Evolutionary conservation across 2,329 filamentous ascomycete genomes (phyloP), one percentile per base, ranked within the genome.

Genomic region (Colletotrichum echinochloae): DNA sequence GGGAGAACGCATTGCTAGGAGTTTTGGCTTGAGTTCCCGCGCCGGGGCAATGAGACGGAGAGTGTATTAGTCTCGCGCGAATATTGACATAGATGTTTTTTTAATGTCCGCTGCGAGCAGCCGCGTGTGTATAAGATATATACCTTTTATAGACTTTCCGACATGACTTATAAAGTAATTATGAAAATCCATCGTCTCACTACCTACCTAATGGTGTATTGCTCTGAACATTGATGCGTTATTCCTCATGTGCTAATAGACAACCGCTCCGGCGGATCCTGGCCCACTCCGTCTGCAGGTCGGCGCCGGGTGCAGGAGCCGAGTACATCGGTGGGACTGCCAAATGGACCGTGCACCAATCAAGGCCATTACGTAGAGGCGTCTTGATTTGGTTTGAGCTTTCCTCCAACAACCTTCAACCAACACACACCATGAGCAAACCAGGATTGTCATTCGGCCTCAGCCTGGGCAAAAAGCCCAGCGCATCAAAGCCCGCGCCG

Each of bases 401-500:
- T 54, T 18, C 51, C 7, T 33, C 39, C 51, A 28, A 33, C 46
- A 46, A 20, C 37, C 41, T 59, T 49, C 49, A 52, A 28, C 4
- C 28, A 44, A 57, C 28, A 26, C 59, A 51, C 30, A 77, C 55
- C 57, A 87, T 86, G 84, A 85, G 81, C 77, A 86, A 85, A 70
- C 83, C 83, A n/a, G 80, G 77, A 28, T 74, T 87, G 28, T 82
- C 84, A 48, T 86, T 85, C 74, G 90, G 90, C 60, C 84, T 92
- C 48, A 92, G 88, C 76, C 74, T 89, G 54, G 80, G 85, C 60
- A 91, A 89, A 76, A 92, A 91, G 78, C 77, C 84, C 2, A 81
- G 80, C 65, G 79, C 80, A 70, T 80, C 84, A 2, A 89, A 88
- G 75, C 81, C 85, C 5, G 81, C 81, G 37, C 84, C 85, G 3